These are phyloP conservation scores for Auriculariales sp. DNA, from an alignment of 768 basidiomycete species.

Conservation along the genomic window DNA sequence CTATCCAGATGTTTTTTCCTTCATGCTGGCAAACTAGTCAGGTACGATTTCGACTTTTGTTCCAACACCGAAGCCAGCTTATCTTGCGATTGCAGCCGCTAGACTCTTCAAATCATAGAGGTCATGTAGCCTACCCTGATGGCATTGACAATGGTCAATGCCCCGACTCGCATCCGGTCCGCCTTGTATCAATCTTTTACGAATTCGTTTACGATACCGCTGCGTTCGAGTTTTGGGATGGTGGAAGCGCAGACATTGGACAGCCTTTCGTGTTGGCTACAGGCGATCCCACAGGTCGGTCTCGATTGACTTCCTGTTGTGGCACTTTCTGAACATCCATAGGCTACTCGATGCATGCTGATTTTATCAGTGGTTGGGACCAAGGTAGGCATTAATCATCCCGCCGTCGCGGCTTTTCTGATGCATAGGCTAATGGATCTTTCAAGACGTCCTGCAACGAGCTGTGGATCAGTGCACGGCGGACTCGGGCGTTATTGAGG, in stretches of 20 bases:
- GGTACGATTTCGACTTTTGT: neutral
- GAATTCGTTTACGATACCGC: neutral
- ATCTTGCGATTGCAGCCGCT: constrained; percentile 27
- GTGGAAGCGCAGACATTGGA: neutral
- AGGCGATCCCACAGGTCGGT: too few species aligned
- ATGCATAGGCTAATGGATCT: too few species aligned
- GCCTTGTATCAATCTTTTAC: neutral
- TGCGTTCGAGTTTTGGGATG: neutral
- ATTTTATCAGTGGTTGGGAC: neutral
- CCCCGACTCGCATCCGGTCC: neutral
- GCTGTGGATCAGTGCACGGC: neutral
- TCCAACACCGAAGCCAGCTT: neutral
- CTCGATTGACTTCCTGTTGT: too few species aligned
- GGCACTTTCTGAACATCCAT: neutral
- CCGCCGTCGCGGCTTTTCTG: too few species aligned
- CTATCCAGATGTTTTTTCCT: constrained; percentile 20
- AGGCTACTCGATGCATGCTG: neutral
- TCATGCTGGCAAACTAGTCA: neutral
- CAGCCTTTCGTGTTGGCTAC: neutral
- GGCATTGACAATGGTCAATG: neutral
- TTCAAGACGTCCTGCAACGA: neutral
- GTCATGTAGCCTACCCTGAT: constrained; percentile 1
- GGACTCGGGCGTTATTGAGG: neutral
- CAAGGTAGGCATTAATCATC: too few species aligned
- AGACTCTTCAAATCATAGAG: constrained; percentile 23